phyloP scores from a whole-genome alignment of 2,329 filamentous ascomycete genomes.

The Cladophialophora immunda region DNA sequence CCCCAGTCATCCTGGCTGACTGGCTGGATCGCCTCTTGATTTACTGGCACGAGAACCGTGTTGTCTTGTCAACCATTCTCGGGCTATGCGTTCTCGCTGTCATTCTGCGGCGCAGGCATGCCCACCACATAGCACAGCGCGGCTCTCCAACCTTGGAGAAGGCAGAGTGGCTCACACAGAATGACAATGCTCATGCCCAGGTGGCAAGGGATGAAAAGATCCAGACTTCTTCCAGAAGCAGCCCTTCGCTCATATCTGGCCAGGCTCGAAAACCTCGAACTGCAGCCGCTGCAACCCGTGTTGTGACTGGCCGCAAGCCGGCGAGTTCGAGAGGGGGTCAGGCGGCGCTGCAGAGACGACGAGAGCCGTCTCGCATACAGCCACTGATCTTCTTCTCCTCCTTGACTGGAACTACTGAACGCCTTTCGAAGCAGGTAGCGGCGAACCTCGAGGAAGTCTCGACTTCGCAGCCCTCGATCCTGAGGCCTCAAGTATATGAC shows the following conservation, averaged over 20 bases:
- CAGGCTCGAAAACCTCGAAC: slow-evolving; percentile 30
- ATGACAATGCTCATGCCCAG: background rate
- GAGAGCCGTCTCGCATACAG: slow-evolving; percentile 55
- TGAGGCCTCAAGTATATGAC: slow-evolving; percentile 74
- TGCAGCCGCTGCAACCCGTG: slow-evolving; percentile 29
- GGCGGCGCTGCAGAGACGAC: slow-evolving; percentile 3
- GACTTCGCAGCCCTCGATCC: slow-evolving; percentile 42
- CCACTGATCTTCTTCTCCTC: slow-evolving; percentile 89
- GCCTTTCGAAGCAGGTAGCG: slow-evolving; percentile 71
- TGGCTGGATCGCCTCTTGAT: slow-evolving; percentile 36
- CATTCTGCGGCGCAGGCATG: slow-evolving; percentile 28
- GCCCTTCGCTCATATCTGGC: slow-evolving; percentile 1
- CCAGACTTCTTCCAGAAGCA: background rate
- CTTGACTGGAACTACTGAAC: slow-evolving; percentile 82
- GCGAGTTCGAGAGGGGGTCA: slow-evolving; percentile 15
- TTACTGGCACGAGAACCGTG: slow-evolving; percentile 38
- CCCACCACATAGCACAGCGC: slow-evolving; percentile 6
- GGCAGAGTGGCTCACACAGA: slow-evolving; percentile 27
- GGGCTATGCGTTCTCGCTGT: slow-evolving; percentile 26
- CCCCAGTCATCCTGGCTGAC: slow-evolving; percentile 38
- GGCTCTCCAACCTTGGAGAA: slow-evolving; percentile 33
- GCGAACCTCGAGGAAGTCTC: slow-evolving; percentile 60
- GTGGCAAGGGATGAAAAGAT: slow-evolving; percentile 16
- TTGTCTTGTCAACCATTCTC: slow-evolving; percentile 23
- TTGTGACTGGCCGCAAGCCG: slow-evolving; percentile 40